A percentile compares a stretch with the other conserved stretches of the same genome.
These are phyloP conservation scores for Cutaneotrichosporon sp. DNA, from an alignment of 1,284 basidiomycete genomes.

Conservation along the genomic window DNA sequence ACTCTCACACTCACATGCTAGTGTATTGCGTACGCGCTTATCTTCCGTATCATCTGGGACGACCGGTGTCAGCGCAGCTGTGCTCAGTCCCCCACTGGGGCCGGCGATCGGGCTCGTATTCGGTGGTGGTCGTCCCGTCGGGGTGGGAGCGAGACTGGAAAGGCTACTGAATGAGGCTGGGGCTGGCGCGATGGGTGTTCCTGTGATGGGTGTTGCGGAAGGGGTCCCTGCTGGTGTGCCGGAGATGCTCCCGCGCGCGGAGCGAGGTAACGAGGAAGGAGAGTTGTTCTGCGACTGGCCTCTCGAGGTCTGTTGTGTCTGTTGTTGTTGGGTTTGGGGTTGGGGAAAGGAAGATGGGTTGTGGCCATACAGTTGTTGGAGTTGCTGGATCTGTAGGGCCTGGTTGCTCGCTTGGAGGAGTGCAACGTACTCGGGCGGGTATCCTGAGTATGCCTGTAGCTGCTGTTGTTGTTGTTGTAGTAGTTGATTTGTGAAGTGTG, in stretches of 20 bases:
- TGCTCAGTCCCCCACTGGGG: not conserved
- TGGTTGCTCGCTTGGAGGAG: constrained; percentile 1
- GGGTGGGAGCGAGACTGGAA: not conserved
- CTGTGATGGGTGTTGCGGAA: not conserved
- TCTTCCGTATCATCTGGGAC: constrained; percentile 31
- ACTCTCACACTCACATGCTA: constrained; percentile 33
- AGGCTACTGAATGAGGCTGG: not conserved
- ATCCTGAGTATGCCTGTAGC: not conserved
- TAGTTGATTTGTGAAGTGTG: constrained; percentile 3
- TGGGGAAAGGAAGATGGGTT: not conserved
- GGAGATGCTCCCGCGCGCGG: not conserved
- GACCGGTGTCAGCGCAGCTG: constrained; percentile 5
- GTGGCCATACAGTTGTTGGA: constrained; percentile 2
- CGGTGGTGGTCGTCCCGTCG: not conserved
- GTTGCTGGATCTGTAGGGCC: not conserved
- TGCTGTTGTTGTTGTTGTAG: not conserved
- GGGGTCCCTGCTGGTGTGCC: not conserved
- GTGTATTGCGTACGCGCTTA: constrained; percentile 38
- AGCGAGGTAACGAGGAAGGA: not conserved
- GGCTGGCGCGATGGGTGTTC: not conserved
- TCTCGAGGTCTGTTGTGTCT: not conserved
- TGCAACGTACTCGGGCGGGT: not conserved
- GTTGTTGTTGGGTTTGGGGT: not conserved
- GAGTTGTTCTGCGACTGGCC: not conserved
- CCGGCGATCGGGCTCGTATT: not conserved